Evolutionary conservation across 352 stramenopile genomes (phyloP).

Genomic region (Phytophthora rubi): DNA sequence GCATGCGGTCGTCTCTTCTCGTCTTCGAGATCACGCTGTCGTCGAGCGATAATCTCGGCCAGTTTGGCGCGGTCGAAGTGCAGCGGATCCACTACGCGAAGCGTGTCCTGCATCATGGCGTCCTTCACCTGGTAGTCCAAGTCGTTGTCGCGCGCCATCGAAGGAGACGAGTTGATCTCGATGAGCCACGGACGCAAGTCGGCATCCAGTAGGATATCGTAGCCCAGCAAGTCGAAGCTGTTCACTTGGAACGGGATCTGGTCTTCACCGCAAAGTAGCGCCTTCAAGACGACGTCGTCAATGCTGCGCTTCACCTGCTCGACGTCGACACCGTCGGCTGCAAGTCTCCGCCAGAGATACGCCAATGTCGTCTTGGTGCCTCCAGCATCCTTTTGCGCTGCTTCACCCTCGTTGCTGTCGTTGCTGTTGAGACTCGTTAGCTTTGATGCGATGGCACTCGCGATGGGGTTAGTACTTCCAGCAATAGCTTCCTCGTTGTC

Average conservation of each 20-base stretch:
- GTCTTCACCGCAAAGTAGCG: conserved; percentile 88
- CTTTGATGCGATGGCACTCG: background rate
- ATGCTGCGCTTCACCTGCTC: conserved; percentile 73
- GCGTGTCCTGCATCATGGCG: conserved; percentile 87
- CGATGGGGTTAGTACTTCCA: conserved; percentile 36
- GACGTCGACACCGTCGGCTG: conserved; percentile 72
- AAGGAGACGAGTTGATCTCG: conserved; percentile 96
- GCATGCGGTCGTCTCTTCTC: conserved; percentile 65
- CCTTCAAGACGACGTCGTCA: conserved; percentile 85
- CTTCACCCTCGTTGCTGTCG: conserved; percentile 19
- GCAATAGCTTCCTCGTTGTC: conserved; percentile 64
- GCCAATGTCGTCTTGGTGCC: conserved; percentile 86
- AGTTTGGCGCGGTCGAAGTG: conserved; percentile 82
- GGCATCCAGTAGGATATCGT: conserved; percentile 94
- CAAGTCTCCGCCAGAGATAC: conserved; percentile 78
- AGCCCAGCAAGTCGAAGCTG: conserved; percentile 95
- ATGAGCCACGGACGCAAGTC: conserved; percentile 93
- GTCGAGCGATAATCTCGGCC: conserved; percentile 64
- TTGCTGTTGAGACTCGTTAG: too few relatives aligned
- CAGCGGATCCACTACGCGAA: conserved; percentile 85
- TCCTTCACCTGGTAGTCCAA: conserved; percentile 93
- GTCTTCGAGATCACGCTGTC: conserved; percentile 62
- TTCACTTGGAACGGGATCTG: conserved; percentile 91
- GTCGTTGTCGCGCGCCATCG: conserved; percentile 86
- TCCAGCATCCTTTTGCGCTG: conserved; percentile 49